Evolutionary conservation across 352 stramenopile genomes (phyloP).

Genomic region (Phytopythium cucurbitacearum): DNA sequence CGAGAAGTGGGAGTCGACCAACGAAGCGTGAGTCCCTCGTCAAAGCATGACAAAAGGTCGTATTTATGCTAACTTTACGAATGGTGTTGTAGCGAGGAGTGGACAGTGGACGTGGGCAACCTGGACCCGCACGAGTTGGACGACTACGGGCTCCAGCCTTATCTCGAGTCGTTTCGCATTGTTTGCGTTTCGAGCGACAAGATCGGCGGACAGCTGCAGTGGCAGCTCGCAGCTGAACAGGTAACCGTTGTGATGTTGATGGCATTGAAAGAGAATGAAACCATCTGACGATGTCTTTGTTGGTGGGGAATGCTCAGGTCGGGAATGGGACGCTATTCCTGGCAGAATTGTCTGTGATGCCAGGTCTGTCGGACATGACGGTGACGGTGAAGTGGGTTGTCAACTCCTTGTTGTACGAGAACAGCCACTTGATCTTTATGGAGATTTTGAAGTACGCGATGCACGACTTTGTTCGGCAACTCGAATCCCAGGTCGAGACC

Average conservation of each 20-base stretch:
- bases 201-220: conserved; percentile 73
- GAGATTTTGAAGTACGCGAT: conserved; percentile 76
- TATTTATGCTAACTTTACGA: conserved; percentile 3
- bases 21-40: conserved; percentile 55
- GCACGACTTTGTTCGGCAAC: conserved; percentile 50
- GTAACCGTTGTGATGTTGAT: conserved; percentile 14
- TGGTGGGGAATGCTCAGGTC: conserved; percentile 26
- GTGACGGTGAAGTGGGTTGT: conserved; percentile 89
- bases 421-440: conserved; percentile 79
- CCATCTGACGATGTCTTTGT: conserved; percentile 6
- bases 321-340: conserved; percentile 79
- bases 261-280: background rate
- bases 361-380: conserved; percentile 70
- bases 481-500: conserved; percentile 10
- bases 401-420: conserved; percentile 82
- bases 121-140: conserved; percentile 49
- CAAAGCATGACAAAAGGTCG: too few species aligned
- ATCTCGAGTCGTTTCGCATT: conserved; percentile 63
- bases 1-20: conserved; percentile 75
- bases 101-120: conserved; percentile 48
- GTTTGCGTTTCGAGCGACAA: conserved; percentile 68
- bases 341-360: conserved; percentile 75
- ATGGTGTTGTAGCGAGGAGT: conserved; percentile 53
- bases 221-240: conserved; percentile 78
- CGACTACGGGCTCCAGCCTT: conserved; percentile 43